Evolutionary conservation across 257 asterid genomes (phyloP).

Genomic region (Voacanga thouarsii): DNA sequence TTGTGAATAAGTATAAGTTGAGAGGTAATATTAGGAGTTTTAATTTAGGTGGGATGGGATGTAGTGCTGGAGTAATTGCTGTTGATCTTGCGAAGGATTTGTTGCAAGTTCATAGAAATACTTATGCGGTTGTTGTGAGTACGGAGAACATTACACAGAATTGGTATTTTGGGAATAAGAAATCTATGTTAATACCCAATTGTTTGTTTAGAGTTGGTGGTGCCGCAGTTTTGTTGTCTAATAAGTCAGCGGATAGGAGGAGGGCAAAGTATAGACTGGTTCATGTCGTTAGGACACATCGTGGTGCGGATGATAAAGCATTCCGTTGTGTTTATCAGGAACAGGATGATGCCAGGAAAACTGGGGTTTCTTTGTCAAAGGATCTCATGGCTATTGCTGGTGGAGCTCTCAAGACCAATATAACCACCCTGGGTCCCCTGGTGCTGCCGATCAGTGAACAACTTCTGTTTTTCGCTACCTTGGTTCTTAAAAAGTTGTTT

Average conservation of each 20-base stretch:
- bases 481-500: conserved; percentile 53
- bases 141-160: conserved; percentile 73
- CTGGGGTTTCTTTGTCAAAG: conserved; percentile 65
- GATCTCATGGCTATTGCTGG: conserved; percentile 88
- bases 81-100: conserved; percentile 74
- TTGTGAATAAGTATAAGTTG: conserved; percentile 71
- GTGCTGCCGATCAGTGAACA: conserved; percentile 81
- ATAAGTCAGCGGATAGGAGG: conserved; percentile 44
- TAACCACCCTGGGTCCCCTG: conserved; percentile 71
- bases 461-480: conserved; percentile 54
- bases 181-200: conserved; percentile 73
- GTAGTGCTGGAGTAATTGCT: conserved; percentile 77
- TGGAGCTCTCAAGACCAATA: conserved; percentile 68
- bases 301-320: conserved; percentile 73
- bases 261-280: conserved; percentile 73
- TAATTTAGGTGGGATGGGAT: conserved; percentile 85
- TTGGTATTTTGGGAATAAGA: conserved; percentile 76
- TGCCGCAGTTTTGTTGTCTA: conserved; percentile 57
- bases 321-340: conserved; percentile 68
- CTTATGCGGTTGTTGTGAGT: conserved; percentile 73
- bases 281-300: conserved; percentile 72
- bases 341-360: conserved; percentile 57
- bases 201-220: conserved; percentile 79
- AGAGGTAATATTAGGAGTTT: conserved; percentile 72
- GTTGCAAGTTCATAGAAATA: conserved; percentile 64